phyloP scores from a whole-genome alignment of 2,329 filamentous ascomycete genomes.

The Biscogniauxia marginata region DNA sequence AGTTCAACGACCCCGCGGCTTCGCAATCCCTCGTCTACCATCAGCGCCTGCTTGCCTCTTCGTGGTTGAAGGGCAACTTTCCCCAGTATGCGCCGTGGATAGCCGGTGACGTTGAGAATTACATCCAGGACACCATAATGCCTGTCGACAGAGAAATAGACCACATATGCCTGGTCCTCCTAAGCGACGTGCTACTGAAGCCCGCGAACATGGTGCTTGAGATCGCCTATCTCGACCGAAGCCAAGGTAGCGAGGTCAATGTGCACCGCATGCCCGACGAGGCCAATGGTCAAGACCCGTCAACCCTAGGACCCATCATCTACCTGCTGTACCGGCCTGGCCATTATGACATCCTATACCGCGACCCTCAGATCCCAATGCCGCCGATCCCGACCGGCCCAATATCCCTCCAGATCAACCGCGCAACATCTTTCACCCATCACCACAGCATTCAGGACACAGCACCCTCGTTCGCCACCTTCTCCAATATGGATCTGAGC shows the following conservation, averaged over 20 bases:
- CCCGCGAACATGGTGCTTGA: slow-evolving; percentile 78
- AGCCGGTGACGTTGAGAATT: slow-evolving; percentile 54
- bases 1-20: slow-evolving; percentile 70
- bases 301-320: slow-evolving; percentile 50
- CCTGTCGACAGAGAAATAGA: slow-evolving; percentile 82
- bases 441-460: slow-evolving; percentile 43
- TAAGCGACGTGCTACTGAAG: slow-evolving; percentile 77
- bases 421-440: slow-evolving; percentile 47
- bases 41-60: slow-evolving; percentile 75
- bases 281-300: slow-evolving; percentile 44
- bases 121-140: slow-evolving; percentile 68
- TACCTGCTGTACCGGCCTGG: slow-evolving; percentile 67
- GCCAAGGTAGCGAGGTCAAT: slow-evolving; percentile 73
- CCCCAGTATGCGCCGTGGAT: slow-evolving; percentile 73
- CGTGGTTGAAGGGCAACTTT: slow-evolving; percentile 76
- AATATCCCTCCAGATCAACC: slow-evolving; percentile 51
- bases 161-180: slow-evolving; percentile 75
- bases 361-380: slow-evolving; percentile 33
- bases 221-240: slow-evolving; percentile 88
- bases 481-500: slow-evolving; percentile 42
- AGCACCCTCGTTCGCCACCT: slow-evolving; percentile 40
- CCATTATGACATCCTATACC: slow-evolving; percentile 93
- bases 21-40: slow-evolving; percentile 84
- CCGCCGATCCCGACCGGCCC: slow-evolving; percentile 29
- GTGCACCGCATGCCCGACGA: slow-evolving; percentile 63